Base-by-base conservation (phyloP, 345 rosid species). In the Arabidopsis suecica region DNA sequence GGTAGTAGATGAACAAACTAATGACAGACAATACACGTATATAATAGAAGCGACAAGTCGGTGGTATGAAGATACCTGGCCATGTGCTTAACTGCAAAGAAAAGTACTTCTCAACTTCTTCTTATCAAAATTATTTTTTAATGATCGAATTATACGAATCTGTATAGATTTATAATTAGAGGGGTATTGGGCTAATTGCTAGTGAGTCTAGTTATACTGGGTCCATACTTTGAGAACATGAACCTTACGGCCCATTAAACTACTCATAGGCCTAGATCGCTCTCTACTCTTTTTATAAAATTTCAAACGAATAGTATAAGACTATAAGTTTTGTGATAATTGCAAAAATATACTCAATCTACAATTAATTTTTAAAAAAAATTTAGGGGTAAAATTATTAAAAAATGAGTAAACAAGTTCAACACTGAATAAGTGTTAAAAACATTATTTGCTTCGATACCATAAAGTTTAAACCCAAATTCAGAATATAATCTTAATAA, bases 1-100 rank as follows among this genome's bases (percentile, higher is more conserved):
- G 55, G 54, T 33, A 32, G 63, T 33, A 32, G 63, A n/a, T 44
- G 55, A 63, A 73, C 47, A 50, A 71, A 61, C 33, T 49, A 60
- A 50, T 38, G 40, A 61, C 4, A 16, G 18, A 16, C 18, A 16
- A 16, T 16, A 16, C 18, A 13, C 42, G 54, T 38, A 42, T 72
- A 72, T 72, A 40, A 38, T 33, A 54, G 12, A 41, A 47, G 18
- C 28, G 45, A 50, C 28, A 64, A 20, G 18, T 73, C 77, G 63
- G 56, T 63, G 63, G 56, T 63, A 13, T 14, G 70, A 51, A 73
- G 70, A 36, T 38, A 63, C 54, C 34, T 61, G 62, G 61, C 76
- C 69, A 72, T 62, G 76, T 72, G 61, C 54, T 63, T 32, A 51
- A 41, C 36, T 50, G 18, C 18, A 16, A 16, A 2, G 68, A 72